Evolutionary conservation across 768 basidiomycete genomes (phyloP).

Genomic region (Mycena albidolilacea): DNA sequence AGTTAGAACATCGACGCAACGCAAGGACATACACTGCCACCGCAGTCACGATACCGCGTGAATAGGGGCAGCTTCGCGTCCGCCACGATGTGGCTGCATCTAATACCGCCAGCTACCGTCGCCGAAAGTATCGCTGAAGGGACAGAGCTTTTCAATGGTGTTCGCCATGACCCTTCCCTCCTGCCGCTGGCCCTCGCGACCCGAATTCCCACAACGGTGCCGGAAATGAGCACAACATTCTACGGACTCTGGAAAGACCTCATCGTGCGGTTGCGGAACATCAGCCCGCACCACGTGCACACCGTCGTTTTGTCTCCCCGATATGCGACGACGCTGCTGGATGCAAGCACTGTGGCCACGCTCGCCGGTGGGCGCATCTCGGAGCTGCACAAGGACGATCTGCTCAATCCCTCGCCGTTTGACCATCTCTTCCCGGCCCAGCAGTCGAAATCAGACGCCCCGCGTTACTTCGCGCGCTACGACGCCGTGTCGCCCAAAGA

Average conservation of each 20-base stretch:
- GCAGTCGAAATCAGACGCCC: background rate
- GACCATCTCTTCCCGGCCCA: constrained; percentile 26
- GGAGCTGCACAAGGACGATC: constrained; percentile 22
- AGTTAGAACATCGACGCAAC: too few relatives aligned
- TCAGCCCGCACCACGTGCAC: constrained; percentile 5
- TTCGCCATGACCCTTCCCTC: constrained; percentile 16
- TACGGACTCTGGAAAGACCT: constrained; percentile 29
- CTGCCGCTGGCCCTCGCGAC: constrained; percentile 16
- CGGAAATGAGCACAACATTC: constrained; percentile 15
- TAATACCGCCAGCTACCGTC: constrained; percentile 24
- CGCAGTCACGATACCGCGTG: too few relatives aligned
- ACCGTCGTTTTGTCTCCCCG: constrained; percentile 26
- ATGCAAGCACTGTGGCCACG: constrained; percentile 29
- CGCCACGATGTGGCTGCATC: constrained; percentile 18
- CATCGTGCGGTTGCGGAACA: constrained; percentile 28
- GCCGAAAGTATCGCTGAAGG: constrained; percentile 22
- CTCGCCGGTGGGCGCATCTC: constrained; percentile 23
- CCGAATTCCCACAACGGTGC: constrained; percentile 18
- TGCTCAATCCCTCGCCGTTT: constrained; percentile 27
- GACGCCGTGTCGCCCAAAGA: constrained; percentile 31
- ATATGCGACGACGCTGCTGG: constrained; percentile 26
- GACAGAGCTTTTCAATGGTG: constrained; percentile 26
- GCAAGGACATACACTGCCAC: too few relatives aligned
- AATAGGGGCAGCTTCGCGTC: too few relatives aligned
- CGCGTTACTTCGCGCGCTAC: constrained; percentile 28